A percentile compares a stretch with the other conserved stretches of the same genome.
Conservation (phyloP, 768 basidiomycete genomes). For the Leccinum arenicola region DNA sequence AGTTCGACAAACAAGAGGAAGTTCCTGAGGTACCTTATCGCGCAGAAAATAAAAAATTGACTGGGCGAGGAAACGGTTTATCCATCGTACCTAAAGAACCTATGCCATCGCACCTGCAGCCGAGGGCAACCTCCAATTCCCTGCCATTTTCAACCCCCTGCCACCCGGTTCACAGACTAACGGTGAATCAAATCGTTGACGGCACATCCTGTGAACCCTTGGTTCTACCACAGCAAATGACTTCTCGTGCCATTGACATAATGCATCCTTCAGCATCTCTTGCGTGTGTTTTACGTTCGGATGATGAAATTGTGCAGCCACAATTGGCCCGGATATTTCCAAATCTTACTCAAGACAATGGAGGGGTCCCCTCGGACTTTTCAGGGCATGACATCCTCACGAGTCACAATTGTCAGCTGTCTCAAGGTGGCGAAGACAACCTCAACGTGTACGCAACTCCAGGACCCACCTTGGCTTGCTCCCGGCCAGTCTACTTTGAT, state of each 20-base stretch:
- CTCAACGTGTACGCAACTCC: conserved; percentile 44
- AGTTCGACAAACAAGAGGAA: conserved; percentile 11
- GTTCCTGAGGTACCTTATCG: conserved; percentile 1
- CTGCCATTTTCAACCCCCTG: conserved; percentile 28
- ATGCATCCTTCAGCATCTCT: conserved; percentile 10
- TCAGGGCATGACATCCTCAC: conserved; percentile 1
- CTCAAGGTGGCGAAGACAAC: conserved; percentile 1
- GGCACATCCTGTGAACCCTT: conserved; percentile 3
- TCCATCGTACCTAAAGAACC: conserved; percentile 1
- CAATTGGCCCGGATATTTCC: conserved; percentile 6
- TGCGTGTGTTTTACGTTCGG: conserved; percentile 17
- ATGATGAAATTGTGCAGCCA: conserved; percentile 6
- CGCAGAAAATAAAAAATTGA: not conserved
- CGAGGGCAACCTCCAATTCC: not conserved
- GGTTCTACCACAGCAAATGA: conserved; percentile 8
- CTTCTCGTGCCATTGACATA: conserved; percentile 7
- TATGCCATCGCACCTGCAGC: not conserved
- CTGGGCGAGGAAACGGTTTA: not conserved
- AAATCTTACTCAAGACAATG: conserved; percentile 4
- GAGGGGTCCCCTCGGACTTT: conserved; percentile 15
- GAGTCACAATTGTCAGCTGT: conserved; percentile 1
- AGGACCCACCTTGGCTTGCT: conserved; percentile 38
- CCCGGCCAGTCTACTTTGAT: conserved; percentile 46
- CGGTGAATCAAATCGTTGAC: not conserved
- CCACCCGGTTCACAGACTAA: conserved; percentile 5